Evolutionary conservation across 306 rosid genomes (phyloP).

Genomic region (Inga leiocalycina): DNA sequence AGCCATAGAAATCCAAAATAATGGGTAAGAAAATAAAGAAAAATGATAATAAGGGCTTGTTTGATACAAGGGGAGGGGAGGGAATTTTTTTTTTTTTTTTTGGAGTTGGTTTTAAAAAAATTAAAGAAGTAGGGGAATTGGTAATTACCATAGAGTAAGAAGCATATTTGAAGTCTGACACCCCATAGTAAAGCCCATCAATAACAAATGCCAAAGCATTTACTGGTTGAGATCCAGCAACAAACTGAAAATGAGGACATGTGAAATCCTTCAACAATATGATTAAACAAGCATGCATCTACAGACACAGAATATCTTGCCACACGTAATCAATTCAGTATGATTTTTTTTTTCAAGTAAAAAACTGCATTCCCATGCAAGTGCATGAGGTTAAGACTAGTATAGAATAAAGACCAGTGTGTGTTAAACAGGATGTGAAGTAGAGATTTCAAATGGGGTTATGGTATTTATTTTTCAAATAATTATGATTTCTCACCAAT

Average conservation of each 20-base stretch:
- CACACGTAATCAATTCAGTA: too few relatives aligned
- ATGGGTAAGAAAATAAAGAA: neutral
- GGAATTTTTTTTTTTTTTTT: too few relatives aligned
- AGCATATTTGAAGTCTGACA: constrained; percentile 88
- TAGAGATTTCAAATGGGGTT: constrained; percentile 4
- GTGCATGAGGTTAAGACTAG: neutral
- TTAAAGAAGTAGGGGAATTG: neutral
- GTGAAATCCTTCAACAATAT: constrained; percentile 36
- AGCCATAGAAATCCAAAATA: constrained; percentile 30
- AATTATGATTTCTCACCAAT: constrained; percentile 59
- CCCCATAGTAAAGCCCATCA: constrained; percentile 94
- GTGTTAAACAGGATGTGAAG: constrained; percentile 1
- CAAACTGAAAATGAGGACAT: constrained; percentile 57
- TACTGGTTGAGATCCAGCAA: constrained; percentile 94
- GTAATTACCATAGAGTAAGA: constrained; percentile 86
- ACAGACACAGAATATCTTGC: neutral
- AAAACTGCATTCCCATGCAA: neutral
- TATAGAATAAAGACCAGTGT: neutral
- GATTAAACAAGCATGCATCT: constrained; percentile 27
- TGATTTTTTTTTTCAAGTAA: neutral
- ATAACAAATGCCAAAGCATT: constrained; percentile 93
- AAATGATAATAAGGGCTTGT: neutral
- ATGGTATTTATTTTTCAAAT: constrained; percentile 2
- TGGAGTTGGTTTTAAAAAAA: too few relatives aligned
- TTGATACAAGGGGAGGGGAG: too few relatives aligned